Percentiles rank a stretch among this genome's conserved stretches.
Evolutionary conservation across 2,329 filamentous ascomycete genomes (phyloP).

Genomic region (Arthrocladium fulminans): DNA sequence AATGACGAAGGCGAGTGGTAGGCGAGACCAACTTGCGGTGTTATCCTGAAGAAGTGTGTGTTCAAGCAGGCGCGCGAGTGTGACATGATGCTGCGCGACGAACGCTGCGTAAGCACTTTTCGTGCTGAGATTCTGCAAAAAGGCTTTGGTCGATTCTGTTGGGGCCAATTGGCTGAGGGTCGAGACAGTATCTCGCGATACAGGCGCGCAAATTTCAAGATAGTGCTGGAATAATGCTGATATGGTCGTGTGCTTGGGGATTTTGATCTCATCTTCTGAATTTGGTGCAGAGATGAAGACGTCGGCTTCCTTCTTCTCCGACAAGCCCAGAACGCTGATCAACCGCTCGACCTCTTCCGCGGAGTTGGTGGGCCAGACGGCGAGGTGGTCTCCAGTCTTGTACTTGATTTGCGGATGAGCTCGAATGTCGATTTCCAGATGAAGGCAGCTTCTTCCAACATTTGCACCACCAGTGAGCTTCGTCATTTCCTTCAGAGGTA

Average conservation of each 20-base stretch:
- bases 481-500: conserved; percentile 69
- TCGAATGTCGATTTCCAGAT: conserved; percentile 33
- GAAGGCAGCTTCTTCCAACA: conserved; percentile 27
- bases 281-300: conserved; percentile 19
- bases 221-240: conserved; percentile 81
- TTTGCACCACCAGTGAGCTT: conserved; percentile 74
- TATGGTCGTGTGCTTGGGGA: conserved; percentile 83
- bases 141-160: conserved; percentile 64
- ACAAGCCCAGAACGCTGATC: conserved; percentile 25
- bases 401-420: conserved; percentile 35
- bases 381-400: conserved; percentile 35
- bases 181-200: conserved; percentile 83
- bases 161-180: conserved; percentile 76
- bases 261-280: conserved; percentile 49
- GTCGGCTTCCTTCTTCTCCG: conserved; percentile 18
- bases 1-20: conserved; percentile 21
- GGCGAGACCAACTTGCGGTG: conserved; percentile 13
- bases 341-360: conserved; percentile 29
- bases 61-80: conserved; percentile 23
- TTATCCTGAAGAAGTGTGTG: conserved; percentile 24
- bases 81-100: conserved; percentile 38
- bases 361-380: conserved; percentile 34
- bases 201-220: conserved; percentile 81
- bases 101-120: conserved; percentile 79
- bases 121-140: conserved; percentile 75